A percentile compares a stretch with the other conserved stretches of the same genome.
Conservation (phyloP, 2,329 filamentous ascomycete species). For the Fusarium secorum region DNA sequence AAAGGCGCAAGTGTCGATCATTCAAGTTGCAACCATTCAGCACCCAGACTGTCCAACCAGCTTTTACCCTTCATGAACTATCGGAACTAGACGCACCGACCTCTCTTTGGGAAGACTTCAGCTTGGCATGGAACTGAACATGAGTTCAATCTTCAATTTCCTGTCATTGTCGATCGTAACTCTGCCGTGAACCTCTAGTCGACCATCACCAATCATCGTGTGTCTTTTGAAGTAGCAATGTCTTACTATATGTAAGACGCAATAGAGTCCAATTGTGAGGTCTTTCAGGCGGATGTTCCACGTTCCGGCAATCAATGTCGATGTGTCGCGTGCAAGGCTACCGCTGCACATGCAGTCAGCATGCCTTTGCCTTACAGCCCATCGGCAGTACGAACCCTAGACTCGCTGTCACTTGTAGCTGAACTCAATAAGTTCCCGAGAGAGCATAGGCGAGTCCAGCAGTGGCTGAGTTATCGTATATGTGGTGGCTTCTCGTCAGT, state of each 20-base stretch:
- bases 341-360: constrained; percentile 9
- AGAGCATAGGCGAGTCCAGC: neutral
- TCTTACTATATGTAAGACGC: constrained; percentile 11
- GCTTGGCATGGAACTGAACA: neutral
- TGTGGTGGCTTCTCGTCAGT: neutral
- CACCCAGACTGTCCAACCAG: constrained; percentile 16
- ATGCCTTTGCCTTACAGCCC: neutral
- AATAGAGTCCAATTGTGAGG: constrained; percentile 2
- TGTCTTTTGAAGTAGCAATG: neutral
- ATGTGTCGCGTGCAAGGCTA: neutral
- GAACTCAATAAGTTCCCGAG: neutral
- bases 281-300: constrained; percentile 8
- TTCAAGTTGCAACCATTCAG: constrained; percentile 6
- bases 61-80: constrained; percentile 9
- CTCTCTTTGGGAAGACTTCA: neutral
- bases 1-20: constrained; percentile 36
- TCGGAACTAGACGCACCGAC: constrained; percentile 12
- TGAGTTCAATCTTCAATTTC: neutral
- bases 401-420: neutral
- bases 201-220: neutral
- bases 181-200: neutral
- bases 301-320: neutral
- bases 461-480: neutral
- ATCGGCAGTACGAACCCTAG: neutral
- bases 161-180: constrained; percentile 7